A percentile compares a stretch with the other conserved stretches of the same genome.
These are phyloP conservation scores for Pseudogymnoascus sp. DNA, from an alignment of 2,329 filamentous ascomycete genomes.

Conservation along the genomic window DNA sequence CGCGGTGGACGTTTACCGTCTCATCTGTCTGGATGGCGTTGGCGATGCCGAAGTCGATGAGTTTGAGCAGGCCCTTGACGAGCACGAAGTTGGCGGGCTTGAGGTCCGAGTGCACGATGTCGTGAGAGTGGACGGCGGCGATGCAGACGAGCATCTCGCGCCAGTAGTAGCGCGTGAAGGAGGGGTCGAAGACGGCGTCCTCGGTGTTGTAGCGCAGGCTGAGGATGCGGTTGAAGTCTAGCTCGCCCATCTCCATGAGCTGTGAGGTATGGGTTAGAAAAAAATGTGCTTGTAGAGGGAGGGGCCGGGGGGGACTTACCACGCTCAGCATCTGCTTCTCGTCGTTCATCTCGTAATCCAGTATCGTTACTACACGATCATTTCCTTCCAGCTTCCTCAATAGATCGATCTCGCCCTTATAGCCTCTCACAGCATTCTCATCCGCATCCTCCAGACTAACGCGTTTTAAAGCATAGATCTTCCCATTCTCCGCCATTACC, in stretches of 20 bases:
- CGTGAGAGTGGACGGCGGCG: slow-evolving; percentile 75
- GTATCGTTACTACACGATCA: slow-evolving; percentile 82
- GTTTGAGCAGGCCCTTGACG: slow-evolving; percentile 80
- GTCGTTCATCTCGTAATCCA: slow-evolving; percentile 88
- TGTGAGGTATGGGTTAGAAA: slow-evolving; percentile 28
- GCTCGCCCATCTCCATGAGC: slow-evolving; percentile 96
- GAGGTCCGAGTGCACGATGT: slow-evolving; percentile 93
- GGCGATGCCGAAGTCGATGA: slow-evolving; percentile 98
- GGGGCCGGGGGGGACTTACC: slow-evolving; percentile 44
- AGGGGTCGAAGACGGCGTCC: slow-evolving; percentile 71
- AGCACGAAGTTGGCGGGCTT: slow-evolving; percentile 97
- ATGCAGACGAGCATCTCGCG: slow-evolving; percentile 98
- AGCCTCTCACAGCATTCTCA: slow-evolving; percentile 73
- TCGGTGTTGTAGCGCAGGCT: slow-evolving; percentile 64
- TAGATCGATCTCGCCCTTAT: slow-evolving; percentile 92
- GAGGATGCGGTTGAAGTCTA: slow-evolving; percentile 83
- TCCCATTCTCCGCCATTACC: slow-evolving; percentile 94
- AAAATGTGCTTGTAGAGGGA: not conserved
- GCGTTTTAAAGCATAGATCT: slow-evolving; percentile 87
- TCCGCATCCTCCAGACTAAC: slow-evolving; percentile 89
- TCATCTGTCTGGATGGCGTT: slow-evolving; percentile 94
- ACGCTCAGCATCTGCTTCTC: slow-evolving; percentile 84
- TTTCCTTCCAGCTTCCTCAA: slow-evolving; percentile 74
- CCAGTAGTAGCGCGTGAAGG: slow-evolving; percentile 97
- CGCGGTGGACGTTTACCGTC: slow-evolving; percentile 94